Evolutionary conservation across 495 filamentous ascomycete genomes (phyloP).

Genomic region (Penicillium mononematosum): DNA sequence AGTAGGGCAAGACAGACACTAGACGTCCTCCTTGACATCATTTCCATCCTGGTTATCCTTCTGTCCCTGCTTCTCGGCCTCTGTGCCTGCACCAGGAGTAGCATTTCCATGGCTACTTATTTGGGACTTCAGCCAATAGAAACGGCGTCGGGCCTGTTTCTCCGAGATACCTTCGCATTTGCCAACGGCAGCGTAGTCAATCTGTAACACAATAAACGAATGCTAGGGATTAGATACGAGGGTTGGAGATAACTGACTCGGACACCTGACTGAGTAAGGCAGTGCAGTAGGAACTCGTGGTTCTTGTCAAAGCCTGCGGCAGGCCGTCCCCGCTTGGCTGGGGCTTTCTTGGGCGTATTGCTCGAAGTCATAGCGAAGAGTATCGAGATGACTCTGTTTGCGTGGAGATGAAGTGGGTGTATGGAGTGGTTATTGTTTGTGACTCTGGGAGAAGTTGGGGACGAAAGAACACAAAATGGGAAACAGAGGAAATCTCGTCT

Average conservation of each 20-base stretch:
- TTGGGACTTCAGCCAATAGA: not conserved
- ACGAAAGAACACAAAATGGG: not conserved
- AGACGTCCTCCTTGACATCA: not conserved
- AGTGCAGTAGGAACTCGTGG: not conserved
- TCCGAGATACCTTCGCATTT: not conserved
- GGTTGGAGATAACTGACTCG: not conserved
- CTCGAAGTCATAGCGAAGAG: not conserved
- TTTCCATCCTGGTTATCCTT: not conserved
- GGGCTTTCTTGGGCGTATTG: not conserved
- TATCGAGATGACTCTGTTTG: not conserved
- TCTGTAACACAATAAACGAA: not conserved
- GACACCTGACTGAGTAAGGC: not conserved
- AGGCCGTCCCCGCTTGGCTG: not conserved
- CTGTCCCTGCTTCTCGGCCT: not conserved
- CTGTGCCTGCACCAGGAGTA: not conserved
- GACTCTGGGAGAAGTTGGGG: not conserved
- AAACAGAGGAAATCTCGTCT: not conserved
- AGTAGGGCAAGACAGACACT: too few relatives aligned
- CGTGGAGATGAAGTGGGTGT: not conserved
- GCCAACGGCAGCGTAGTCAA: not conserved
- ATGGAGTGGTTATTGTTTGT: not conserved
- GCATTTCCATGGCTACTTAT: not conserved
- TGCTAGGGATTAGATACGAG: too few relatives aligned
- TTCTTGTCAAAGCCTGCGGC: not conserved
- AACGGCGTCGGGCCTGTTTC: not conserved